phyloP scores from a whole-genome alignment of 2,329 filamentous ascomycete species.

The Phialophora chinensis region DNA sequence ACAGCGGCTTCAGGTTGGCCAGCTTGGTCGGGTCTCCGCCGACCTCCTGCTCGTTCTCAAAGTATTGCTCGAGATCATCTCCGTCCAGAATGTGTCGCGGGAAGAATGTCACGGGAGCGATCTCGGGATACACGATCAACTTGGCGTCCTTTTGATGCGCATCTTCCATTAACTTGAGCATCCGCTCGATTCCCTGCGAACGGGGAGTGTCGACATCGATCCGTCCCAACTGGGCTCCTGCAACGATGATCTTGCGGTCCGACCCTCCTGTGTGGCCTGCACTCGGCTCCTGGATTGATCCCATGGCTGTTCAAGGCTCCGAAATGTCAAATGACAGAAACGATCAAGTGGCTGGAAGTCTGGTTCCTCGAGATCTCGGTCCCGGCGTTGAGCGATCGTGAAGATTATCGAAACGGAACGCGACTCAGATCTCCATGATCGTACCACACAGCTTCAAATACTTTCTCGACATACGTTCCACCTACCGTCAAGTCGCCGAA shows the following conservation, averaged over 20 bases:
- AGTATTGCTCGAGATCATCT: constrained; percentile 56
- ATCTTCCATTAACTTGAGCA: constrained; percentile 56
- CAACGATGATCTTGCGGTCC: constrained; percentile 53
- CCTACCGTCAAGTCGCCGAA: constrained; percentile 5
- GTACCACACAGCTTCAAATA: not conserved
- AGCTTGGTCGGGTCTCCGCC: constrained; percentile 49
- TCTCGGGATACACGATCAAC: constrained; percentile 61
- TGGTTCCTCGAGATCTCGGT: not conserved
- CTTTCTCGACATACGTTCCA: not conserved
- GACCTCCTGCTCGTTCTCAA: constrained; percentile 54
- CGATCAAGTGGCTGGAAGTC: not conserved
- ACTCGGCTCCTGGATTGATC: constrained; percentile 19
- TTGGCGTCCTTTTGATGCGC: constrained; percentile 55
- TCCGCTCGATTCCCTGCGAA: constrained; percentile 53
- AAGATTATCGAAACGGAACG: not conserved
- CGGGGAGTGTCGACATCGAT: constrained; percentile 53
- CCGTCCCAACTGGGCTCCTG: constrained; percentile 61
- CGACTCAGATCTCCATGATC: constrained; percentile 1
- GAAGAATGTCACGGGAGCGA: constrained; percentile 64
- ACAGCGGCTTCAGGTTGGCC: constrained; percentile 55
- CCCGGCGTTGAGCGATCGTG: not conserved
- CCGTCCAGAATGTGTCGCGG: constrained; percentile 57
- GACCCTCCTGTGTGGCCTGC: constrained; percentile 25
- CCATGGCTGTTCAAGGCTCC: constrained; percentile 11
- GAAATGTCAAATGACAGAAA: not conserved